Percentiles rank a stretch among this genome's conserved stretches.
Conservation (phyloP, 306 rosid species). For the Sicyos baderoa region DNA sequence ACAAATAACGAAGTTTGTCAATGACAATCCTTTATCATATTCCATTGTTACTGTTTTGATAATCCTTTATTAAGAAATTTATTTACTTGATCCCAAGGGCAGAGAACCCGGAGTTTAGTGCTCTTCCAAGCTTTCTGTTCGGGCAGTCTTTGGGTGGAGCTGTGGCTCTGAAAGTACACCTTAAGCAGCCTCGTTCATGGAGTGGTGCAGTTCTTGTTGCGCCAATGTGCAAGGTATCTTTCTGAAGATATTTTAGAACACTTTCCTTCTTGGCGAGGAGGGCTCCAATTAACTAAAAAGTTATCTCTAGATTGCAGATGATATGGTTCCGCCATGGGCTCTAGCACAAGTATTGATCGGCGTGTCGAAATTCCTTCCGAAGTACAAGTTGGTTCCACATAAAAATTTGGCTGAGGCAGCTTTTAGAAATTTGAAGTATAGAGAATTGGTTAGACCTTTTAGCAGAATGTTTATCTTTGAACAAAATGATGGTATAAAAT, state of each 20-base stretch:
- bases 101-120: slow-evolving; percentile 51
- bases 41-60: neutral
- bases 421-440: slow-evolving; percentile 60
- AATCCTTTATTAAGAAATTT: slow-evolving; percentile 10
- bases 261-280: slow-evolving; percentile 1
- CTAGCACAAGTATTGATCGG: slow-evolving; percentile 46
- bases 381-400: slow-evolving; percentile 69
- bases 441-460: slow-evolving; percentile 43
- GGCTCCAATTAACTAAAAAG: slow-evolving; percentile 26
- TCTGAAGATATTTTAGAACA: slow-evolving; percentile 20
- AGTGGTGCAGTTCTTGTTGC: slow-evolving; percentile 86
- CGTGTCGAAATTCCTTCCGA: slow-evolving; percentile 60
- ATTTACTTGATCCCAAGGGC: slow-evolving; percentile 29
- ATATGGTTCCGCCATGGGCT: slow-evolving; percentile 69
- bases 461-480: neutral
- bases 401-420: slow-evolving; percentile 76
- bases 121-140: slow-evolving; percentile 69
- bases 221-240: slow-evolving; percentile 90
- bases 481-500: neutral
- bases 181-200: slow-evolving; percentile 75
- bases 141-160: slow-evolving; percentile 98
- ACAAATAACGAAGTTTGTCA: neutral
- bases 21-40: neutral
- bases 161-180: slow-evolving; percentile 64
- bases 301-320: slow-evolving; percentile 68